Evolutionary conservation across 2,329 filamentous ascomycete species (phyloP).

Genomic region (Ophiostoma sp.): DNA sequence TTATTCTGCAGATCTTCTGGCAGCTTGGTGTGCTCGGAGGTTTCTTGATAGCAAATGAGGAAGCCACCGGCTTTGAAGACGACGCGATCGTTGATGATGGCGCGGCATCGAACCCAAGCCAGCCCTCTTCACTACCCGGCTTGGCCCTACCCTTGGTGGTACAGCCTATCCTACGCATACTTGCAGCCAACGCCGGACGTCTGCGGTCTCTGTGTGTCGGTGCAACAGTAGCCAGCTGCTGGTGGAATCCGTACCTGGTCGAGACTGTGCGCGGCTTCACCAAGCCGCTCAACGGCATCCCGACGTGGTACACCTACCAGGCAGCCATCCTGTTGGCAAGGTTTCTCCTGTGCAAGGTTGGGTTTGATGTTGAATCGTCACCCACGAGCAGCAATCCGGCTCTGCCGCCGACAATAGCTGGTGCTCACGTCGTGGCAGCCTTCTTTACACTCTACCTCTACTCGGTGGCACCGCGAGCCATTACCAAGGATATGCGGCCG

Average conservation of each 20-base stretch:
- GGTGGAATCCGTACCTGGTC: conserved; percentile 66
- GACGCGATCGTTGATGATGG: conserved; percentile 32
- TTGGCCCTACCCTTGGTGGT: conserved; percentile 29
- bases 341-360: conserved; percentile 43
- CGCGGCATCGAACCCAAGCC: neutral
- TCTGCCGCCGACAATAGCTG: conserved; percentile 41
- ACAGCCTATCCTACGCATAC: conserved; percentile 35
- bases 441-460: conserved; percentile 51
- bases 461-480: conserved; percentile 40
- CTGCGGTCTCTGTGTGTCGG: conserved; percentile 24
- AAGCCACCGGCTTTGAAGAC: conserved; percentile 1
- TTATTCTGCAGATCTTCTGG: conserved; percentile 47
- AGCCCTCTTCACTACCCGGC: neutral
- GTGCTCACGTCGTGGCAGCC: conserved; percentile 52
- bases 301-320: conserved; percentile 63
- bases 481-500: conserved; percentile 54
- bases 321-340: conserved; percentile 53
- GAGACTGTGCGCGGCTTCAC: conserved; percentile 56
- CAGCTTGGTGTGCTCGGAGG: conserved; percentile 34
- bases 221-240: conserved; percentile 40
- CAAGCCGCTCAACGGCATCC: conserved; percentile 54
- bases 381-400: conserved; percentile 33
- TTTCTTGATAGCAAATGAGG: neutral
- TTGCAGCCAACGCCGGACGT: conserved; percentile 37
- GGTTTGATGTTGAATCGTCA: conserved; percentile 57